These are phyloP conservation scores for Carallia brachiata DNA, from an alignment of 345 rosid genomes.

Conservation along the genomic window DNA sequence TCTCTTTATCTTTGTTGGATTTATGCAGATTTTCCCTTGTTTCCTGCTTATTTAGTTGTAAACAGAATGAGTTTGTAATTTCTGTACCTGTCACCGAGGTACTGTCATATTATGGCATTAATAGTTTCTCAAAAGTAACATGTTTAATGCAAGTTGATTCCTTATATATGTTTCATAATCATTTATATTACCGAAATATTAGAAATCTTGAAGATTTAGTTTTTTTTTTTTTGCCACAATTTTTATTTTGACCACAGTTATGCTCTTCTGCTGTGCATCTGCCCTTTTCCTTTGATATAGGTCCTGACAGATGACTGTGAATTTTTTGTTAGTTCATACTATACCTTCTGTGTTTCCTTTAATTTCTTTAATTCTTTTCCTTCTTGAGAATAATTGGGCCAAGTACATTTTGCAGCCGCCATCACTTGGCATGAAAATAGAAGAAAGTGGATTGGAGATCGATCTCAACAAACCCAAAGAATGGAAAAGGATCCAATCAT, in stretches of 20 bases:
- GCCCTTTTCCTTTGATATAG: neutral
- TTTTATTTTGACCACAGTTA: neutral
- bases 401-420: slow-evolving; percentile 45
- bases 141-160: neutral
- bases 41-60: no score
- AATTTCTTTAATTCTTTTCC: neutral
- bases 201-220: neutral
- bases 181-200: neutral
- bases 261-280: neutral
- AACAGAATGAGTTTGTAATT: no score
- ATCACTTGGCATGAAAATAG: slow-evolving; percentile 72
- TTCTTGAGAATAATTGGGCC: slow-evolving; percentile 22
- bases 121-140: no score
- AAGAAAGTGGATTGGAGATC: slow-evolving; percentile 74
- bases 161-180: neutral
- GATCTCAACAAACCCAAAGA: slow-evolving; percentile 38
- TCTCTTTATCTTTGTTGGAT: no score
- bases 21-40: no score
- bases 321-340: neutral
- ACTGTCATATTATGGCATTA: no score
- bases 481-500: slow-evolving; percentile 62
- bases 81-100: no score
- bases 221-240: neutral
- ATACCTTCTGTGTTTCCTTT: neutral
- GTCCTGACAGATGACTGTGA: neutral